Percentiles rank a stretch among this genome's conserved stretches.
phyloP scores from a whole-genome alignment of 495 filamentous ascomycete species.

The Lasiosphaeria miniovina region DNA sequence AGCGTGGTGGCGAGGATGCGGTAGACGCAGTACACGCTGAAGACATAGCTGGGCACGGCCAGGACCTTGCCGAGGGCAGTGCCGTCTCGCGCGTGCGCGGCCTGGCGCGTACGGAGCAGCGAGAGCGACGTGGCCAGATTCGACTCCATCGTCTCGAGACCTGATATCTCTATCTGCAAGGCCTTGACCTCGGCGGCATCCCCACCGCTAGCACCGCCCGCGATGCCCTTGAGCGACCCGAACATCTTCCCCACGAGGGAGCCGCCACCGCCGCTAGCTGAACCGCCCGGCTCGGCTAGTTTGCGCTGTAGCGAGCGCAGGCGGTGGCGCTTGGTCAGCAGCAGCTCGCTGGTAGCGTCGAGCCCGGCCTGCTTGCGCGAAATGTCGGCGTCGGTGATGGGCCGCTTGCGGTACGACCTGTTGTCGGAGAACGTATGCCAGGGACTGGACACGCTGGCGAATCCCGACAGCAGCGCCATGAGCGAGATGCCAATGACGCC shows the following conservation, averaged over 20 bases:
- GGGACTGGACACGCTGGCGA: conserved; percentile 73
- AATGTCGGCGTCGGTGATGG: conserved; percentile 67
- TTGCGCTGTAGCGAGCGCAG: conserved; percentile 65
- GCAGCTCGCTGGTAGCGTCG: conserved; percentile 71
- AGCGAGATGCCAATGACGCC: conserved; percentile 77
- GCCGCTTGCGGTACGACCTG: conserved; percentile 37
- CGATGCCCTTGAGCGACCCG: conserved; percentile 48
- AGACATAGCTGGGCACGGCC: conserved; percentile 57
- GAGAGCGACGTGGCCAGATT: conserved; percentile 60
- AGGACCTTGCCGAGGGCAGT: conserved; percentile 60
- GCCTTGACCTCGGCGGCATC: conserved; percentile 61
- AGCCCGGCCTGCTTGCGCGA: conserved; percentile 69
- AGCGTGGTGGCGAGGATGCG: conserved; percentile 66
- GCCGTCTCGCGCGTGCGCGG: conserved; percentile 58
- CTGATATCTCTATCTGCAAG: conserved; percentile 71
- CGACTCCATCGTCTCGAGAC: conserved; percentile 70
- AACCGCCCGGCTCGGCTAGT: conserved; percentile 42
- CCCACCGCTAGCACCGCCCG: conserved; percentile 50
- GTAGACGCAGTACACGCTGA: conserved; percentile 74
- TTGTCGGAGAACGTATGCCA: conserved; percentile 75
- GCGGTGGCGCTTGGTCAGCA: conserved; percentile 63
- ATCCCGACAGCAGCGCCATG: conserved; percentile 79
- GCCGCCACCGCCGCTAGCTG: conserved; percentile 19
- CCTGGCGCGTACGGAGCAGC: conserved; percentile 54
- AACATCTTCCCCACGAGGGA: conserved; percentile 66